Conservation (phyloP, 352 stramenopile genomes). For the Globisporangium heterothallicum region DNA sequence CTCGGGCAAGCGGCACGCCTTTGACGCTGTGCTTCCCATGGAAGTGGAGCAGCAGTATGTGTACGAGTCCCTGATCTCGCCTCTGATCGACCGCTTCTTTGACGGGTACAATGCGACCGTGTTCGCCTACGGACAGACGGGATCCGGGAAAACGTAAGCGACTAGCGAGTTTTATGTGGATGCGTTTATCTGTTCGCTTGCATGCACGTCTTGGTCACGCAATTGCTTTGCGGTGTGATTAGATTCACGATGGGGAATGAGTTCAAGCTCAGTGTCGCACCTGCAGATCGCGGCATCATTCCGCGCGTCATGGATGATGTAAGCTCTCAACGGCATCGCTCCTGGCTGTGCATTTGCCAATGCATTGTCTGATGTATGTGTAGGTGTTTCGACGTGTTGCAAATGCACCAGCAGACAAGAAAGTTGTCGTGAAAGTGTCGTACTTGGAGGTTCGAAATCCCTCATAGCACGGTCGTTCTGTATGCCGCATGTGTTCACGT, state of each 20-base stretch:
- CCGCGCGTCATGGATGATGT: slow-evolving; percentile 74
- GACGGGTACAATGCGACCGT: slow-evolving; percentile 94
- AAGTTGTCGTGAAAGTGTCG: slow-evolving; percentile 54
- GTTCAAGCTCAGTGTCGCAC: slow-evolving; percentile 29
- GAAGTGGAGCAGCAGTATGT: slow-evolving; percentile 27
- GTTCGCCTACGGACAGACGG: slow-evolving; percentile 93
- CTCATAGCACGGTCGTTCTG: too few species aligned
- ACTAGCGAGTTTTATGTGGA: neutral
- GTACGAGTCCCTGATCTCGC: slow-evolving; percentile 45
- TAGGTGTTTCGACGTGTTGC: slow-evolving; percentile 52
- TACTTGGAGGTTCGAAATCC: slow-evolving; percentile 52
- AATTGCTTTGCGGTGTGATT: slow-evolving; percentile 23
- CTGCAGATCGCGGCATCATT: slow-evolving; percentile 64
- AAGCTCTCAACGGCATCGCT: neutral
- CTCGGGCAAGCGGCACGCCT: slow-evolving; percentile 55
- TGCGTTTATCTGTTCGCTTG: neutral
- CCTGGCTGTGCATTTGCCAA: neutral
- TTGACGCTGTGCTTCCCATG: slow-evolving; percentile 70
- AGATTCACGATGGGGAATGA: slow-evolving; percentile 95
- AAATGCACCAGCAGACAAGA: slow-evolving; percentile 19
- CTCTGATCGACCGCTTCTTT: slow-evolving; percentile 84
- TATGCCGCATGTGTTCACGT: too few species aligned
- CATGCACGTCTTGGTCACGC: neutral
- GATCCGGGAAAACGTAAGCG: slow-evolving; percentile 72
- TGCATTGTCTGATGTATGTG: neutral